Evolutionary conservation across 1,284 basidiomycete species (phyloP), one percentile per base, ranked within the genome.

Genomic region (Coniferiporia sulphurascens): DNA sequence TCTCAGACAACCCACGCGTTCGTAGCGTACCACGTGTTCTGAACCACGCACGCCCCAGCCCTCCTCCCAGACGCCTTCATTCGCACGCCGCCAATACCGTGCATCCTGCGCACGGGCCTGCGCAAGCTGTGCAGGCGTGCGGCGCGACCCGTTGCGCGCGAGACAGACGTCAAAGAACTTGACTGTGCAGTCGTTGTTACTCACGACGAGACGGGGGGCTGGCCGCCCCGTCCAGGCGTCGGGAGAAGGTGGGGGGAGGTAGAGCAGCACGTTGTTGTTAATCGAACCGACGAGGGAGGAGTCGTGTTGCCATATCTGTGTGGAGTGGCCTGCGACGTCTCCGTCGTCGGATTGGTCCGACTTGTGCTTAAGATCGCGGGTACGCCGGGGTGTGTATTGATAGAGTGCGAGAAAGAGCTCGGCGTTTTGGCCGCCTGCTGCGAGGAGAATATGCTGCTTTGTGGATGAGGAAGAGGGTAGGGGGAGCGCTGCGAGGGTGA

Each of bases 101-200:
- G 19, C 17, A 21, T 59, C 51, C 9, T 52, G 13, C 4, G 15
- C 41, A 10, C 19, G 17, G 21, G 43, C 8, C 43, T 22, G 15
- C 19, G 36, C 22, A 34, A 43, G 32, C 9, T 13, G 3, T 12
- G n/a, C n/a, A 35, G 32, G 21, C 21, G 41, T 19, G n/a, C 48
- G 17, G 15, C 56, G 44, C 41, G 58, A 35, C 10, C 60, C 60
- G n/a, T 32, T 41, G n/a, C 44, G 38, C n/a, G 60, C 36, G 4
- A 58, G 51, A 21, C 48, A 46, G 15, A 92, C 73, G 61, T 91
- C 87, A 68, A 84, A 92, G 64, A 93, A 84, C 68, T 85, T 86
- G 67, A 94, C 82, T 0, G 82, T 82, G 58, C 79, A 79, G 68
- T 94, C 91, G 69, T 95, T 95, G 69, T 93, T 93, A 74, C 87